A percentile compares a stretch with the other conserved stretches of the same genome.
Conservation (phyloP, 2,329 filamentous ascomycete genomes). For the Penicillium psychrosexuale region DNA sequence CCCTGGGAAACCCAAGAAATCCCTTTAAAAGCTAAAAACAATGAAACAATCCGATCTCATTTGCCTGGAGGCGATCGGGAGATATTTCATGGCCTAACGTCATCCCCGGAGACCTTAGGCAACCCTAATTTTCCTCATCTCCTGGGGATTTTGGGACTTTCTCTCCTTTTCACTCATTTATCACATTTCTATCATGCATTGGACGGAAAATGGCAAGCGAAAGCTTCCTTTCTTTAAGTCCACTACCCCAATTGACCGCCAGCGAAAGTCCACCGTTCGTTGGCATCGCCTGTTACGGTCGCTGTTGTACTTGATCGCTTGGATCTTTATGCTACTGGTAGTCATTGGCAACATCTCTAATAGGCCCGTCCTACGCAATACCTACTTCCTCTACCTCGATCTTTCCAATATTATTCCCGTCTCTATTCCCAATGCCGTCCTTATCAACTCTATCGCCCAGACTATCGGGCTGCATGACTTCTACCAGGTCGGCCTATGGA, state of each 20-base stretch:
- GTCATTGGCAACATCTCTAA: constrained; percentile 71
- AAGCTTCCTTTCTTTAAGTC: constrained; percentile 28
- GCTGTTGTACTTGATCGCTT: constrained; percentile 68
- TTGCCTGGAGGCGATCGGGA: neutral
- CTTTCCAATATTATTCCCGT: constrained; percentile 76
- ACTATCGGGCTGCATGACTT: constrained; percentile 89
- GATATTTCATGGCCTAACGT: constrained; percentile 6
- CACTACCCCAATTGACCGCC: constrained; percentile 26
- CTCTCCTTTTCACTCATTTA: neutral
- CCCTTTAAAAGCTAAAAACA: too few species aligned
- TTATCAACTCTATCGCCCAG: constrained; percentile 85
- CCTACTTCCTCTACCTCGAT: constrained; percentile 83
- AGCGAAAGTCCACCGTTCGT: constrained; percentile 37
- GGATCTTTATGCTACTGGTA: constrained; percentile 77
- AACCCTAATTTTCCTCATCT: neutral
- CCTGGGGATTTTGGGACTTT: neutral
- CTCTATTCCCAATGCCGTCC: constrained; percentile 65
- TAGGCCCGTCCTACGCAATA: constrained; percentile 60
- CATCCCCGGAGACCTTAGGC: neutral
- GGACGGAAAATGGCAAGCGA: constrained; percentile 17
- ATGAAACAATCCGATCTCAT: neutral
- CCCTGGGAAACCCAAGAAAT: neutral
- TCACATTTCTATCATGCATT: constrained; percentile 11
- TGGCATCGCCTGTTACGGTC: constrained; percentile 64
- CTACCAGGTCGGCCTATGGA: constrained; percentile 90